Evolutionary conservation across 2,329 filamentous ascomycete genomes (phyloP).

Genomic region (Epichloe typhina): DNA sequence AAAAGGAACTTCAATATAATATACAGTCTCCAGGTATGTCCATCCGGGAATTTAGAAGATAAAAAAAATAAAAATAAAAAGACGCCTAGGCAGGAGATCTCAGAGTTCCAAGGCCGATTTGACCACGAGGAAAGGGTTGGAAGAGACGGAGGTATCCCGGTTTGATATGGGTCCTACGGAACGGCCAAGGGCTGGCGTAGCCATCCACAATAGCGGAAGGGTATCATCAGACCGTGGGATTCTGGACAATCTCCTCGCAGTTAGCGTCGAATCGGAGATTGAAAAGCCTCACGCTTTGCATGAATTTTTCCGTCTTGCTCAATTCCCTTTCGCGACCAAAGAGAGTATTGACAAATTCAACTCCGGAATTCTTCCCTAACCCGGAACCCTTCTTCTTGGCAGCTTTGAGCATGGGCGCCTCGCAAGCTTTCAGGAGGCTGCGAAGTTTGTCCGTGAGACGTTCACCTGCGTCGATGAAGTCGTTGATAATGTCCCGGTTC

Average conservation of each 20-base stretch:
- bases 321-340: conserved; percentile 87
- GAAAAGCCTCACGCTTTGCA: conserved; percentile 80
- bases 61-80: not conserved
- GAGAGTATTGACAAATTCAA: conserved; percentile 91
- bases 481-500: conserved; percentile 68
- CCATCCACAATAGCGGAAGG: not conserved
- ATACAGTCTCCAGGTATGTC: conserved; percentile 5
- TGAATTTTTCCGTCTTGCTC: conserved; percentile 81
- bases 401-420: conserved; percentile 88
- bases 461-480: conserved; percentile 83
- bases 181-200: not conserved
- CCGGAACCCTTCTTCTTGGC: conserved; percentile 54
- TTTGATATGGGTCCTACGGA: not conserved
- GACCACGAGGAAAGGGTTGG: not conserved
- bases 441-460: conserved; percentile 76
- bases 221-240: conserved; percentile 37
- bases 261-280: conserved; percentile 91
- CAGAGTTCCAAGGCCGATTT: not conserved
- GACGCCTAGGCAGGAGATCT: not conserved
- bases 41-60: not conserved
- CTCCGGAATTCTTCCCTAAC: conserved; percentile 83
- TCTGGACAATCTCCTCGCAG: conserved; percentile 73
- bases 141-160: not conserved
- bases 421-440: conserved; percentile 77
- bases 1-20: conserved; percentile 4